phyloP scores from a whole-genome alignment of 148 eudicot genomes.

The Nyssa sinensis region DNA sequence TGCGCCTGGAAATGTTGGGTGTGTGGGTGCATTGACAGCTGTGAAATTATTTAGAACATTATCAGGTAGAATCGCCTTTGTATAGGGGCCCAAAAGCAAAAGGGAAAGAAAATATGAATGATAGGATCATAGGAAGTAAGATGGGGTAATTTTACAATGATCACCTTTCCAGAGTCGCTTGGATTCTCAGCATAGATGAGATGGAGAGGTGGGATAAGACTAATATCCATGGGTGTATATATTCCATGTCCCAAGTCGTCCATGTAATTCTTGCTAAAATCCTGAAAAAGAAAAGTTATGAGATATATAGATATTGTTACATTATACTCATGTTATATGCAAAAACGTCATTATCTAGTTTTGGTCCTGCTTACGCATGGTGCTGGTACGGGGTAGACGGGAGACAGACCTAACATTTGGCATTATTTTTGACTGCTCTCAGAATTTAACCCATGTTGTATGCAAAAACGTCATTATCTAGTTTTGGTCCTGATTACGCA shows the following conservation, averaged over 20 bases:
- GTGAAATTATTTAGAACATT: neutral
- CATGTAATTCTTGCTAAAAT: slow-evolving; percentile 70
- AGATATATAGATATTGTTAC: too few relatives aligned
- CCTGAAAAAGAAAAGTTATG: slow-evolving; percentile 38
- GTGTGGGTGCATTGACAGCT: too few relatives aligned
- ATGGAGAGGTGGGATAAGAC: slow-evolving; percentile 75
- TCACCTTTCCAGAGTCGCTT: slow-evolving; percentile 97
- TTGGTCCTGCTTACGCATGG: too few relatives aligned
- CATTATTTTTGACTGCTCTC: too few relatives aligned
- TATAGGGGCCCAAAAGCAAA: neutral
- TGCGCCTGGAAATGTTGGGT: neutral
- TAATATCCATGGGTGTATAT: slow-evolving; percentile 67
- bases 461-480: too few relatives aligned
- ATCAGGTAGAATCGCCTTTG: neutral
- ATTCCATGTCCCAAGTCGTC: slow-evolving; percentile 73
- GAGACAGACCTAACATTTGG: too few relatives aligned
- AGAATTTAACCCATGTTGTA: too few relatives aligned
- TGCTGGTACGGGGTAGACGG: too few relatives aligned
- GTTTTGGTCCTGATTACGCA: too few relatives aligned
- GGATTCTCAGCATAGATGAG: slow-evolving; percentile 97
- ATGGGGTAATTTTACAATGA: slow-evolving; percentile 6
- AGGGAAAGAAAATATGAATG: neutral
- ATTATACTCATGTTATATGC: neutral
- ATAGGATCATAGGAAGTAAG: neutral
- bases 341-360: neutral